phyloP scores from a whole-genome alignment of 306 rosid species.

The Elaeagnus macrophylla region DNA sequence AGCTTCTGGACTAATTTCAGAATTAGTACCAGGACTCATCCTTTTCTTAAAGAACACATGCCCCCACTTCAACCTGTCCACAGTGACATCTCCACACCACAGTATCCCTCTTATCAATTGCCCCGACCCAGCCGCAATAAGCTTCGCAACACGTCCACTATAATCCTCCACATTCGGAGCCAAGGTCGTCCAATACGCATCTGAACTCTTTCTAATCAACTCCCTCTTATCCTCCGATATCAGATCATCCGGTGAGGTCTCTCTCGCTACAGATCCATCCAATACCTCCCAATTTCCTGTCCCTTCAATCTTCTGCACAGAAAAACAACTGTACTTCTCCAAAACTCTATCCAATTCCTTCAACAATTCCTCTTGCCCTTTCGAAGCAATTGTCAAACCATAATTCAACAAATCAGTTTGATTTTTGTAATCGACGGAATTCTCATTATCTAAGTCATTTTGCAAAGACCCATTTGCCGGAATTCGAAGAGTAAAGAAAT shows the following conservation, averaged over 20 bases:
- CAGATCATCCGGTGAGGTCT: conserved; percentile 45
- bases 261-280: conserved; percentile 38
- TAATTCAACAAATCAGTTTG: conserved; percentile 46
- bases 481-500: conserved; percentile 56
- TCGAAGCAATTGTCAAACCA: conserved; percentile 54
- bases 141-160: conserved; percentile 38
- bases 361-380: conserved; percentile 42
- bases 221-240: conserved; percentile 30
- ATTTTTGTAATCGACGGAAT: not conserved
- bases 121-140: conserved; percentile 81
- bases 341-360: conserved; percentile 49
- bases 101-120: conserved; percentile 66
- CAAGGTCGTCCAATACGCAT: conserved; percentile 82
- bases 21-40: conserved; percentile 31
- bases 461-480: conserved; percentile 27
- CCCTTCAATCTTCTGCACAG: conserved; percentile 44
- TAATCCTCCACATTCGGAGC: conserved; percentile 95
- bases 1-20: conserved; percentile 45
- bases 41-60: conserved; percentile 56
- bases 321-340: conserved; percentile 50
- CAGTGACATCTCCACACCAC: conserved; percentile 87
- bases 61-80: conserved; percentile 79
- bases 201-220: conserved; percentile 39
- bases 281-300: conserved; percentile 37
- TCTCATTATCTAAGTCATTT: not conserved